phyloP scores from a whole-genome alignment of 768 basidiomycete genomes.

The Lentinula raphanica region DNA sequence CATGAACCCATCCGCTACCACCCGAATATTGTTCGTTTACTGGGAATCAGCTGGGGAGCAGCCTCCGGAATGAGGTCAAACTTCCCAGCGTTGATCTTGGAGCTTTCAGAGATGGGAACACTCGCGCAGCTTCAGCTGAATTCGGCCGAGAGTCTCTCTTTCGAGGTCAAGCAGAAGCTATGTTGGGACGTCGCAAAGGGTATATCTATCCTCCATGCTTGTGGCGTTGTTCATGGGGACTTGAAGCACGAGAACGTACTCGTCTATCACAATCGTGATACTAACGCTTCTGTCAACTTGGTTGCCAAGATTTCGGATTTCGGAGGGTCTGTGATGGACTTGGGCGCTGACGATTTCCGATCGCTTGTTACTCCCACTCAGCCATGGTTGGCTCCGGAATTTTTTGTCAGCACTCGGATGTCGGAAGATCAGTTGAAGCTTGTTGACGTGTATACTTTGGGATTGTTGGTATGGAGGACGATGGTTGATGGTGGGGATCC shows the following conservation, averaged over 20 bases:
- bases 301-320: conserved; percentile 9
- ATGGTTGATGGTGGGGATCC: conserved; percentile 5
- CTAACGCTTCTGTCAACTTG: neutral
- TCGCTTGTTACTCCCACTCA: conserved; percentile 1
- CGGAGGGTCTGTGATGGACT: conserved; percentile 10
- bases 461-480: conserved; percentile 7
- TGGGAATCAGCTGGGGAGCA: conserved; percentile 8
- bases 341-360: neutral
- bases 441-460: conserved; percentile 9
- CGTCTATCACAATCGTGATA: conserved; percentile 6
- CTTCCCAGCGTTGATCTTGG: conserved; percentile 7
- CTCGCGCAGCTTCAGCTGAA: conserved; percentile 6
- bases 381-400: conserved; percentile 8
- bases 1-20: conserved; percentile 11
- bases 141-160: neutral
- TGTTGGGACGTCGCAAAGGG: conserved; percentile 12
- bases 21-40: conserved; percentile 10
- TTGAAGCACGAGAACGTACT: conserved; percentile 13
- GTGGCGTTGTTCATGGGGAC: conserved; percentile 10
- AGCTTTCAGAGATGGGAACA: conserved; percentile 8
- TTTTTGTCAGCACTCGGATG: neutral
- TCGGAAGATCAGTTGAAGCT: conserved; percentile 1
- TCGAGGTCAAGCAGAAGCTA: conserved; percentile 9
- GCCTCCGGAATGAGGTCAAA: neutral
- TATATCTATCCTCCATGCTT: conserved; percentile 10